phyloP scores from a whole-genome alignment of 176 grass and related monocot species.

The Puya raimondii region DNA sequence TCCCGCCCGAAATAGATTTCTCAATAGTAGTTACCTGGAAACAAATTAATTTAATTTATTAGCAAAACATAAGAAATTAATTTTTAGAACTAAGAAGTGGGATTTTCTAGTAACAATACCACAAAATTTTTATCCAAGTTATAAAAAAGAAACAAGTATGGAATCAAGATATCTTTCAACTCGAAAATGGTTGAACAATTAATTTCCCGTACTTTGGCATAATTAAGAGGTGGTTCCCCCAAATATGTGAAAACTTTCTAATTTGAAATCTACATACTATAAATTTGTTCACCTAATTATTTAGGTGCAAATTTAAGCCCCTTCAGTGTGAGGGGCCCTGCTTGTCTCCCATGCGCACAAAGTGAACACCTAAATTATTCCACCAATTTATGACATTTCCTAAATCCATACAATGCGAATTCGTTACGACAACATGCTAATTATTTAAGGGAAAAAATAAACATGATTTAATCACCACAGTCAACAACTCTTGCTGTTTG shows the following conservation, averaged over 20 bases:
- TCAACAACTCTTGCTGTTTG: no score
- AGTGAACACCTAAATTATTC: neutral
- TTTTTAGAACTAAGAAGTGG: neutral
- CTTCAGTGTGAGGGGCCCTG: slow-evolving; percentile 33
- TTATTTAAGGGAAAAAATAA: no score
- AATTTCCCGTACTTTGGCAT: neutral
- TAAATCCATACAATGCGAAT: no score
- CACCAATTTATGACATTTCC: no score
- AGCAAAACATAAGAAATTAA: neutral
- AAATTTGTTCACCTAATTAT: slow-evolving; percentile 36
- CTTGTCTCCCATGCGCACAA: slow-evolving; percentile 9
- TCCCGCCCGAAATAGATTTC: slow-evolving; percentile 63
- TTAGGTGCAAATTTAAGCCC: slow-evolving; percentile 13
- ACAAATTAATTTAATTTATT: slow-evolving; percentile 7
- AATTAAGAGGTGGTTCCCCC: neutral
- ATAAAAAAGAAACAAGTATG: neutral
- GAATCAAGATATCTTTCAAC: neutral
- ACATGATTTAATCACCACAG: no score
- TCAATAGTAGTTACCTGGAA: slow-evolving; percentile 63
- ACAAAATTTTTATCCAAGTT: neutral
- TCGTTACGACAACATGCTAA: no score
- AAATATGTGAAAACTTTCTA: no score
- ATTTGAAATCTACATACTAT: neutral
- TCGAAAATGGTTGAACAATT: neutral
- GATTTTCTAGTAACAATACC: neutral